Base-by-base conservation (phyloP, 2,329 filamentous ascomycete genomes). In the Chrysoporthe deuterocubensis region DNA sequence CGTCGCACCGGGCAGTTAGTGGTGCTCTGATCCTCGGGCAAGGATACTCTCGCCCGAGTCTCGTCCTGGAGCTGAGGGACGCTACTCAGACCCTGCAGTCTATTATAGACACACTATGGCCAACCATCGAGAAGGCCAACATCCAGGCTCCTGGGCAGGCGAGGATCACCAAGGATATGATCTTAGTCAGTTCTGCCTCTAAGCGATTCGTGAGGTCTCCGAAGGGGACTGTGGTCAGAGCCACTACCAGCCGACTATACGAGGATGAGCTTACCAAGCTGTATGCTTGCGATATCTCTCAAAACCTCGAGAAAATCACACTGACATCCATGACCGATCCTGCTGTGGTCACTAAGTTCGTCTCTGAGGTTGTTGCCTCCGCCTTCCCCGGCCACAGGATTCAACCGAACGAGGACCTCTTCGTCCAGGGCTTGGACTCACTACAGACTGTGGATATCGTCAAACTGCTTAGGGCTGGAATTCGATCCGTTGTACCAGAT, bases 351-450 rank as follows among this genome's bases (percentile, higher is more conserved):
- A 62, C 8, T 9, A 58, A 50, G 4, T 71, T 71, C 37, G 60
- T 67, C 1, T 62, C 37, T 50, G 60, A 71, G 0, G 57, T 69
- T 13, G 48, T 71, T 43, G 42, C 60, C 14, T 64, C 58, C 46
- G 67, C 63, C 32, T 71, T 69, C 59, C 65, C 69, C 1, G 58
- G 62, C 1, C 63, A 68, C 26, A 21, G 43, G 40, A 32, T 42
- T 1, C 52, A 57, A n/a, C 54, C 68, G 8, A 54, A 50, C 3
- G 67, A 71, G n/a, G 71, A 71, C 40, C 57, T 72, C 9, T 72
- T 71, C 21, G 64, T 61, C 21, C 56, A 65, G 13, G 71, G 71
- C n/a, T 40, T 72, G 13, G 71, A 72, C 64, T 72, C 71, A 0
- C 43, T 72, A 32, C 65, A 69, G 60, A 68, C 66, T 14, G 62